Evolutionary conservation across 306 rosid species (phyloP), one percentile per base, ranked within the genome.

Genomic region (Biancaea sappan): DNA sequence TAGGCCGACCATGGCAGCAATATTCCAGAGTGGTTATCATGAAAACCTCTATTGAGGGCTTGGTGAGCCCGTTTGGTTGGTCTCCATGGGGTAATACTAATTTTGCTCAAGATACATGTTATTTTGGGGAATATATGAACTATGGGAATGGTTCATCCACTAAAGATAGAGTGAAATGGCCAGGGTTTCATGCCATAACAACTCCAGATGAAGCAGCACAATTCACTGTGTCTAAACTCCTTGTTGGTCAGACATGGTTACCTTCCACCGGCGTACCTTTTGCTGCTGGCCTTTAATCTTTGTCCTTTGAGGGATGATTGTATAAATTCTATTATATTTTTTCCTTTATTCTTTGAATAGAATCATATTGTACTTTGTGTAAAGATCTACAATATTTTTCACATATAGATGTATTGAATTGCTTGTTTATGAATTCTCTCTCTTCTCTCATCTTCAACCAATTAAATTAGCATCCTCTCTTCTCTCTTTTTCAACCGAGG

Each of bases 1-100:
- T 91, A 71, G 98, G 97, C 29, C 86, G 97, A 28, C 98, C 98
- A 0, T 94, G 98, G 96, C 86, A 83, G 78, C 78, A 75, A 29
- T 89, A 89, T 48, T 79, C 98, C 0, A 66, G 96, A 59, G 87
- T 88, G 0, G 92, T 86, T 1, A 76, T 88, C 3, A 73, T 94
- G 80, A 84, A 85, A 46, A 72, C 86, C 0, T 94, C 77, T 31
- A 43, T 94, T 2, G 98, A 84, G 46, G 60, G 26, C 26, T 58
- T 89, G 77, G 78, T 94, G 11, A 84, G 74, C 78, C 85, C 2
- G n/a, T 32, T 32, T 3, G 66, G 66, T 4, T 60, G 66, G 66
- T 60, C 66, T 16, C 15, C 26, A n/a, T 91, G 97, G 97, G 79
- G 74, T 0, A 53, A 31, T 16, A 72, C 72, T 10, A 69, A 21